These are phyloP conservation scores for Talaromyces marneffei DNA, from an alignment of 2,329 filamentous ascomycete genomes.

Conservation along the genomic window DNA sequence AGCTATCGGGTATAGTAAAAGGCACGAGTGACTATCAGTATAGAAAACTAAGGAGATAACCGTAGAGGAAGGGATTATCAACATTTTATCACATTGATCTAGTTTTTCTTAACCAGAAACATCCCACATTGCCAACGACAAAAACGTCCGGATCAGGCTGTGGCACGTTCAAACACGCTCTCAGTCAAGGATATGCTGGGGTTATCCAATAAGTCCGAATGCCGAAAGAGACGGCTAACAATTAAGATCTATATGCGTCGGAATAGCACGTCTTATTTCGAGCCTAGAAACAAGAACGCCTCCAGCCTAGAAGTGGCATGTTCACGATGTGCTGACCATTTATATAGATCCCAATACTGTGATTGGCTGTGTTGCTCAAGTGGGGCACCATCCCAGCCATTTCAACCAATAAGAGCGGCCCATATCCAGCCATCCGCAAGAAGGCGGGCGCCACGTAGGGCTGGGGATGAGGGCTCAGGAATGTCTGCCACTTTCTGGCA, in stretches of 20 bases:
- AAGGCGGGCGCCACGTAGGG: neutral
- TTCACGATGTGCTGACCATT: too few species aligned
- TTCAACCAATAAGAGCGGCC: neutral
- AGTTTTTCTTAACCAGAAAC: neutral
- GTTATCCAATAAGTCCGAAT: neutral
- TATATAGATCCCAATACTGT: neutral
- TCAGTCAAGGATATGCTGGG: neutral
- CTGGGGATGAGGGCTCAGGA: neutral
- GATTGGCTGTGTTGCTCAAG: neutral
- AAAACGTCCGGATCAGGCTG: neutral
- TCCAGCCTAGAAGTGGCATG: neutral
- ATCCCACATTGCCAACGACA: neutral
- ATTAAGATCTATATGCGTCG: neutral
- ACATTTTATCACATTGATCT: neutral
- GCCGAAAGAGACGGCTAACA: neutral
- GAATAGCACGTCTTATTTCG: neutral
- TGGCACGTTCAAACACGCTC: too few species aligned
- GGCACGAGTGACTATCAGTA: neutral
- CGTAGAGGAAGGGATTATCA: neutral
- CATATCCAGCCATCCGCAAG: neutral
- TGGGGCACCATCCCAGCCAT: neutral
- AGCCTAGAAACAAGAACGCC: neutral
- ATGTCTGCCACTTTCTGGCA: constrained; percentile 2
- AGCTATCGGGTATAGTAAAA: neutral
- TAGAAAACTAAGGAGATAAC: too few species aligned